Evolutionary conservation across 768 basidiomycete genomes (phyloP).

Genomic region (Lactarius evosmus): DNA sequence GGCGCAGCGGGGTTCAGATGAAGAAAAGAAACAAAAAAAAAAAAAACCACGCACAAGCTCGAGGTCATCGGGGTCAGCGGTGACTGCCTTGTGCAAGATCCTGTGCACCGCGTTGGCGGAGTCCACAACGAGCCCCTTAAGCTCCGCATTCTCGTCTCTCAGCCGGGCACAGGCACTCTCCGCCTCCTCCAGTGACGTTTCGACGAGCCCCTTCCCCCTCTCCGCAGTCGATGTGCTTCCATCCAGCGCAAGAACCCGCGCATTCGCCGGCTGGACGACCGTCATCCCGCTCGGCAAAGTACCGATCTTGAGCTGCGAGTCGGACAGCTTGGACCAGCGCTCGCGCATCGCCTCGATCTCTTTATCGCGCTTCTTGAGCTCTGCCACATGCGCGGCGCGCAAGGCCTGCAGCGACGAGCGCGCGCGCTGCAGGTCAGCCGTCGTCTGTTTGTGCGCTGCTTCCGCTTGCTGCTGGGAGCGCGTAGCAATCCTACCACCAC

Average conservation of each 20-base stretch:
- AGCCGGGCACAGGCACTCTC: slow-evolving; percentile 63
- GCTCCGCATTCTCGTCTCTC: slow-evolving; percentile 57
- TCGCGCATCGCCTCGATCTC: slow-evolving; percentile 73
- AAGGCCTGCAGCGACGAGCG: slow-evolving; percentile 64
- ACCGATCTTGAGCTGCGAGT: slow-evolving; percentile 60
- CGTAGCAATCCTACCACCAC: slow-evolving; percentile 40
- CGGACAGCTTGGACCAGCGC: slow-evolving; percentile 68
- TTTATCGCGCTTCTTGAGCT: slow-evolving; percentile 79
- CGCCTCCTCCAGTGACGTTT: slow-evolving; percentile 68
- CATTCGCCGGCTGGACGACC: slow-evolving; percentile 49
- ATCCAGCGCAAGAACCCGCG: slow-evolving; percentile 39
- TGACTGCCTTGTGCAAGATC: slow-evolving; percentile 45
- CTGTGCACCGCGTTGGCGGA: slow-evolving; percentile 64
- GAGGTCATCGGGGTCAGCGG: slow-evolving; percentile 38
- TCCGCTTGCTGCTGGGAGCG: slow-evolving; percentile 59
- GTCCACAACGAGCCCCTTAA: slow-evolving; percentile 58
- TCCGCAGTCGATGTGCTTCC: slow-evolving; percentile 37
- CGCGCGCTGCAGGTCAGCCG: slow-evolving; percentile 67
- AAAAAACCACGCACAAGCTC: slow-evolving; percentile 47
- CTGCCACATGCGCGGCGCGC: slow-evolving; percentile 63
- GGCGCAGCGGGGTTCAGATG: neutral
- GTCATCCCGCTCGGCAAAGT: slow-evolving; percentile 34
- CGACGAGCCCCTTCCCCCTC: slow-evolving; percentile 54
- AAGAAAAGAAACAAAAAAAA: slow-evolving; percentile 11
- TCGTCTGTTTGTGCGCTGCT: slow-evolving; percentile 65